Conservation (phyloP, 2,329 filamentous ascomycete genomes). For the Teratosphaeria zuluensis region DNA sequence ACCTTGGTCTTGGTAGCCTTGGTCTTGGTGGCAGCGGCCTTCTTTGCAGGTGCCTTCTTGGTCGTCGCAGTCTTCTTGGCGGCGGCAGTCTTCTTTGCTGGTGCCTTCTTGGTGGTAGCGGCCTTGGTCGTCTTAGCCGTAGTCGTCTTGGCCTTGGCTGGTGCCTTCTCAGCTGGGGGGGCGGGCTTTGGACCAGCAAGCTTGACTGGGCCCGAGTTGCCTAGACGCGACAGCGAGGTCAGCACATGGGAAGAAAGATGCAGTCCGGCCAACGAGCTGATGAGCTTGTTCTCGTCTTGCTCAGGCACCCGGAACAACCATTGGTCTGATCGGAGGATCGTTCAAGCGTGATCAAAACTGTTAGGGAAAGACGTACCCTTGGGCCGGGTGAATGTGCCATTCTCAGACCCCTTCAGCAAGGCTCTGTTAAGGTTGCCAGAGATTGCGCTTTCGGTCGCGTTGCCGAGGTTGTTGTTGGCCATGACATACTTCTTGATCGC, state of each 20-base stretch:
- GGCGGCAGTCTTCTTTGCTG: conserved; percentile 36
- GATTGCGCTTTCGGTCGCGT: conserved; percentile 48
- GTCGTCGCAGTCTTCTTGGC: conserved; percentile 40
- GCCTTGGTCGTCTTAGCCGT: conserved; percentile 23
- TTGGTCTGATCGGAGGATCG: conserved; percentile 4
- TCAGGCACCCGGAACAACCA: neutral
- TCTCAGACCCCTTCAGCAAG: conserved; percentile 71
- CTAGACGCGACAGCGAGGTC: conserved; percentile 34
- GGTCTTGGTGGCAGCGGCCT: conserved; percentile 26
- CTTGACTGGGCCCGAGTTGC: conserved; percentile 83
- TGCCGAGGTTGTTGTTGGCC: conserved; percentile 57
- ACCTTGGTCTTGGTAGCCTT: conserved; percentile 34
- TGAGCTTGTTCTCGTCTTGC: neutral
- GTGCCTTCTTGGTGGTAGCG: conserved; percentile 18
- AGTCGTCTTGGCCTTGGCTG: conserved; percentile 35
- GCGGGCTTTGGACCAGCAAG: conserved; percentile 44
- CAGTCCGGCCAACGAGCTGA: neutral
- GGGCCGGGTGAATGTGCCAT: conserved; percentile 77
- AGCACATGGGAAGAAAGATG: conserved; percentile 6
- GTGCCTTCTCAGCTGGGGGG: conserved; percentile 44
- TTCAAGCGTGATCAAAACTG: conserved; percentile 12
- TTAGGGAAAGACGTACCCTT: conserved; percentile 57
- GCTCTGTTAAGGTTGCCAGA: conserved; percentile 79
- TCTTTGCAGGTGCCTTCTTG: conserved; percentile 21
- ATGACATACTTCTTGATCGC: conserved; percentile 67